Base-by-base conservation (phyloP, 2,329 filamentous ascomycete genomes). In the Pleoardoris graminearum region DNA sequence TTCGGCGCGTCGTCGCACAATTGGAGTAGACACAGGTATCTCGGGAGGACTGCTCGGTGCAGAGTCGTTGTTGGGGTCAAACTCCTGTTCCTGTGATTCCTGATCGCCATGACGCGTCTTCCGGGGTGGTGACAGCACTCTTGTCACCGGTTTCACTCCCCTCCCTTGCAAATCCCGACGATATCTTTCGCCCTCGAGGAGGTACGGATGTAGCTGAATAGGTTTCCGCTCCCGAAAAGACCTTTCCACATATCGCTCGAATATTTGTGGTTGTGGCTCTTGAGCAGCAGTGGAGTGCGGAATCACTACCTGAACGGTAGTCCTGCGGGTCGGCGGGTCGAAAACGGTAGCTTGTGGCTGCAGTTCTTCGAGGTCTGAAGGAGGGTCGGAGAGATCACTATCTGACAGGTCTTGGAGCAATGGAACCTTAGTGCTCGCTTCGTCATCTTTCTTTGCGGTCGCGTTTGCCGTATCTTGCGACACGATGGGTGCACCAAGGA, bases 131-230 rank as follows among this genome's bases (percentile, higher is more conserved):
- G 69, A 70, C 33, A 64, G 52, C 17, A 52, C 62, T 33, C 76
- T 55, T 7, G 67, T 66, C 12, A 80, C 69, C 3, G 78, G 78
- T 46, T 68, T 73, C 11, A 79, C 57, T 2, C 78, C 78, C 49
- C 75, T 66, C 37, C 74, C 73, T 56, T 72, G 71, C 25, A 75
- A 73, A 43, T 75, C 72, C 52, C 70, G 70, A 21, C 74, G 69
- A 56, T 80, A 79, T 30, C 70, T 63, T 44, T 77, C 74, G 17
- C 70, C 70, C 43, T 80, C 78, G 19, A 78, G 57, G 19, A 75
- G 60, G 54, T 79, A 80, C 2, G 78, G 78, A 65, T 80, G 76
- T 23, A 80, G 58, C 56, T 80, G 78, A 41, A 78, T 78, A 12
- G 77, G 74, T 41, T 77, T 78, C 8, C 78, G 67, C 39, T 74